A percentile compares a stretch with the other conserved stretches of the same genome.
Evolutionary conservation across 2,329 filamentous ascomycete genomes (phyloP).

Genomic region (Escovopsis weberi): DNA sequence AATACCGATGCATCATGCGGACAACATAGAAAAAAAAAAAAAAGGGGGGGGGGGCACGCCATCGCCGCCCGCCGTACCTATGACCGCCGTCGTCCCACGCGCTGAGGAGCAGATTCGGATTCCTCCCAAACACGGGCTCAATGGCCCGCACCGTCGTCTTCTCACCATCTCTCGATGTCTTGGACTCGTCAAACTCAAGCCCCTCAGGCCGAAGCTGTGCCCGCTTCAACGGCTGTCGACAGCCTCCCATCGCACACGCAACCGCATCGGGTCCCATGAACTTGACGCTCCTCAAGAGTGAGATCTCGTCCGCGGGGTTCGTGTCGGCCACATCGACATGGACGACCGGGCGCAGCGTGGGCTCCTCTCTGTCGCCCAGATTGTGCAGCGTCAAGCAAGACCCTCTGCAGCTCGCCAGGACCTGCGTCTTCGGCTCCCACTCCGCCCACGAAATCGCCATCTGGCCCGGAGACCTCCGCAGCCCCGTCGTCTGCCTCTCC

Average conservation of each 20-base stretch:
- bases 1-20: slow-evolving; percentile 1
- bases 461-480: slow-evolving; percentile 3
- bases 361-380: slow-evolving; percentile 7
- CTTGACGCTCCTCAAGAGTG: slow-evolving; percentile 21
- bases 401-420: slow-evolving; percentile 18
- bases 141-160: slow-evolving; percentile 30
- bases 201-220: slow-evolving; percentile 32
- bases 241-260: slow-evolving; percentile 30
- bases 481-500: slow-evolving; percentile 2
- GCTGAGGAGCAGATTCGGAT: slow-evolving; percentile 30
- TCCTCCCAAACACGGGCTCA: slow-evolving; percentile 26
- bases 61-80: slow-evolving; percentile 16
- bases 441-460: slow-evolving; percentile 19
- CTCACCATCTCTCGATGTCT: too few relatives aligned
- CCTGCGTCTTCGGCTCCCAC: slow-evolving; percentile 15
- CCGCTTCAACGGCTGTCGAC: slow-evolving; percentile 28
- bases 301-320: slow-evolving; percentile 9
- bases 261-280: slow-evolving; percentile 31
- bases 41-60: too few relatives aligned
- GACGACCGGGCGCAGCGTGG: slow-evolving; percentile 9
- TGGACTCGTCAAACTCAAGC: slow-evolving; percentile 18
- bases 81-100: slow-evolving; percentile 40
- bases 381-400: slow-evolving; percentile 17
- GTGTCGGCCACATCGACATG: slow-evolving; percentile 14
- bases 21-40: not conserved